These are phyloP conservation scores for Tylopilus rubrobrunneus DNA, from an alignment of 768 basidiomycete genomes.

Conservation along the genomic window DNA sequence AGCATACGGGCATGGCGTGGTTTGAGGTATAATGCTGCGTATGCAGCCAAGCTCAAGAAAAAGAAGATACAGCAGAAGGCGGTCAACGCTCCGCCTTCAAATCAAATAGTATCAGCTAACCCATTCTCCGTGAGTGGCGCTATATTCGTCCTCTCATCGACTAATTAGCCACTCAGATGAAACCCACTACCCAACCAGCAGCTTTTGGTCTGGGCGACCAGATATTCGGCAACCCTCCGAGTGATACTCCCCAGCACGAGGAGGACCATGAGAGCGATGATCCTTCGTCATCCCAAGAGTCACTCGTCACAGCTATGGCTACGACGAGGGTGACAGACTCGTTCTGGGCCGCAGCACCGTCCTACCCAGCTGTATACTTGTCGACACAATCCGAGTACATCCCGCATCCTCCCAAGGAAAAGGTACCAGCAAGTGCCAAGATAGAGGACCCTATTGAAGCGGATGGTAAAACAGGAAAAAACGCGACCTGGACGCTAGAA, in stretches of 20 bases:
- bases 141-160: constrained; percentile 1
- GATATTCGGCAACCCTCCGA: constrained; percentile 48
- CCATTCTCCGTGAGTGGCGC: constrained; percentile 61
- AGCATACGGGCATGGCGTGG: constrained; percentile 84
- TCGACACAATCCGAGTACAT: constrained; percentile 75
- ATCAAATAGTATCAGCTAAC: constrained; percentile 41
- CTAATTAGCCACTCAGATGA: constrained; percentile 17
- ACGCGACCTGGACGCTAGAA: constrained; percentile 62
- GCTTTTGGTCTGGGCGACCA: constrained; percentile 61
- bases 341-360: constrained; percentile 62
- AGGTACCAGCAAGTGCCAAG: constrained; percentile 35
- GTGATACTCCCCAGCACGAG: constrained; percentile 13
- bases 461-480: constrained; percentile 42
- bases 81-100: constrained; percentile 30
- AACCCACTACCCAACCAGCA: constrained; percentile 26
- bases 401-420: constrained; percentile 50
- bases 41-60: constrained; percentile 67
- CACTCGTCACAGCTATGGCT: constrained; percentile 56
- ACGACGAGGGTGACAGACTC: constrained; percentile 53
- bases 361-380: constrained; percentile 66
- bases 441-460: constrained; percentile 42
- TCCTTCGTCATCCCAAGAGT: constrained; percentile 40
- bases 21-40: constrained; percentile 64
- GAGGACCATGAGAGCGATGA: constrained; percentile 32
- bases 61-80: constrained; percentile 43